Conservation (phyloP, 78 protist species). For the Cavenderia fasciculata region DNA sequence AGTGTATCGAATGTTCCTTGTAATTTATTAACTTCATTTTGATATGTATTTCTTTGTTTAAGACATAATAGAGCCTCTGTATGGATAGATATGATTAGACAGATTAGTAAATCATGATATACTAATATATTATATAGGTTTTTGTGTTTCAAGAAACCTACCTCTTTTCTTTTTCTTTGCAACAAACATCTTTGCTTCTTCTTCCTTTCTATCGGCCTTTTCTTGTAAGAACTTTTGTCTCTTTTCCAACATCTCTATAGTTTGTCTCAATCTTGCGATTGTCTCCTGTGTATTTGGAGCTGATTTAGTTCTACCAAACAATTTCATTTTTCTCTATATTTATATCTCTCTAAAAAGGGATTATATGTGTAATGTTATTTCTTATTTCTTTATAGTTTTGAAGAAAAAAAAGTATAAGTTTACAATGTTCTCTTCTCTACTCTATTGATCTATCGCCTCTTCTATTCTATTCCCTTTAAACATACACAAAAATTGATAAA, state of each 20-base stretch:
- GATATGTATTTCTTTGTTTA: slow-evolving; percentile 38
- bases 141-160: not conserved
- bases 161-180: slow-evolving; percentile 39
- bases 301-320: slow-evolving; percentile 49
- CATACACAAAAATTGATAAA: too few relatives aligned
- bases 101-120: not conserved
- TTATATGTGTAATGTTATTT: too few relatives aligned
- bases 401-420: too few relatives aligned
- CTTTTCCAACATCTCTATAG: slow-evolving; percentile 60
- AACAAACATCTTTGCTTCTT: slow-evolving; percentile 14
- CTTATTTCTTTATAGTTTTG: too few relatives aligned
- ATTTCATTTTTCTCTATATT: slow-evolving; percentile 55
- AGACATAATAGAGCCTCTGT: slow-evolving; percentile 59
- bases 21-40: slow-evolving; percentile 43
- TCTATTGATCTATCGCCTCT: too few relatives aligned
- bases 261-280: slow-evolving; percentile 25
- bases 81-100: not conserved
- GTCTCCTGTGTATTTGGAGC: slow-evolving; percentile 22
- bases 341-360: too few relatives aligned
- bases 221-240: slow-evolving; percentile 47
- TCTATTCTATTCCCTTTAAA: too few relatives aligned
- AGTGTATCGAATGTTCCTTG: slow-evolving; percentile 57
- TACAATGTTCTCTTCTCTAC: too few relatives aligned
- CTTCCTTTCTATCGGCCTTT: slow-evolving; percentile 37
- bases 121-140: not conserved